Conservation (phyloP, 257 asterid species). For the Solanum peruvianum region DNA sequence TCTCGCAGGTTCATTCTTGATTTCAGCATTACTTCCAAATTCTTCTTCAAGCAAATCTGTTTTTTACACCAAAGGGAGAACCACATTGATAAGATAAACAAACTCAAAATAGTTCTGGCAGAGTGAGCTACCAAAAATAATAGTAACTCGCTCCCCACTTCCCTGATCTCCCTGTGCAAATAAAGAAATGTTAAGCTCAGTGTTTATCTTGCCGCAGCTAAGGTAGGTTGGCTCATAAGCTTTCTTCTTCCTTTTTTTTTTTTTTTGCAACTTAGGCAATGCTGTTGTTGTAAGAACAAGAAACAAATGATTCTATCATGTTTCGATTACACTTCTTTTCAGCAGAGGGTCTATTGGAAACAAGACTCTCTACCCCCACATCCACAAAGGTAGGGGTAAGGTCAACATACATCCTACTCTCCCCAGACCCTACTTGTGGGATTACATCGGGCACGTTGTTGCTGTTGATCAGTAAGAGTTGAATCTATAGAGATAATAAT, state of each 20-base stretch:
- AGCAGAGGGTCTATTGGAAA: not conserved
- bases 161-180: not conserved
- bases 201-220: not conserved
- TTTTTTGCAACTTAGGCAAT: not conserved
- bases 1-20: constrained; percentile 29
- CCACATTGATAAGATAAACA: not conserved
- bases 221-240: not conserved
- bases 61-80: not conserved
- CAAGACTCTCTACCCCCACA: not conserved
- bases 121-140: not conserved
- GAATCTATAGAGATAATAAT: not conserved
- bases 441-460: not conserved
- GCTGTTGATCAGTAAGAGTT: not conserved
- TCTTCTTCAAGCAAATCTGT: constrained; percentile 50
- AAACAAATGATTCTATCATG: not conserved
- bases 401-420: not conserved
- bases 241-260: not conserved
- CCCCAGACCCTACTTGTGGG: not conserved
- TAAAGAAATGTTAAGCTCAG: not conserved
- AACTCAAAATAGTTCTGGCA: not conserved
- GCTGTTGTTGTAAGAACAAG: not conserved
- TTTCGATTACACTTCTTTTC: not conserved
- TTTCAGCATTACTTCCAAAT: constrained; percentile 10
- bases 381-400: not conserved
- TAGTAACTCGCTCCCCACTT: not conserved